Evolutionary conservation across 345 rosid species (phyloP).

Genomic region (Camelina neglecta): DNA sequence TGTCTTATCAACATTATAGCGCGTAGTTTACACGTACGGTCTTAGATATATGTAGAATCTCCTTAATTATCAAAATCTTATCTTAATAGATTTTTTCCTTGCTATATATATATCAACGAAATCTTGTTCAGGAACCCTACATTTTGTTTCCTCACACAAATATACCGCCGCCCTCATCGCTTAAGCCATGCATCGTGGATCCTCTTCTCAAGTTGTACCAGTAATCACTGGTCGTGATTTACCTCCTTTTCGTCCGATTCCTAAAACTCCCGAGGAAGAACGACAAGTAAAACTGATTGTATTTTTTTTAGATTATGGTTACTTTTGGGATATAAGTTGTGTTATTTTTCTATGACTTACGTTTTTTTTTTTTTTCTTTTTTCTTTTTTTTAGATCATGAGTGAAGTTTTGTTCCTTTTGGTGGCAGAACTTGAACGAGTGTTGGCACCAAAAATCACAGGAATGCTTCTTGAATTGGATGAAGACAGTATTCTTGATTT

Average conservation of each 20-base stretch:
- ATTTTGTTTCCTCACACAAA: background rate
- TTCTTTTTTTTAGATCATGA: background rate
- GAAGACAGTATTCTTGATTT: background rate
- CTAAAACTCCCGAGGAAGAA: background rate
- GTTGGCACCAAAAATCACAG: background rate
- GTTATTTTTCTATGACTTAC: too few species aligned
- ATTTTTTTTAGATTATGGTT: background rate
- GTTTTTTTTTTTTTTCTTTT: background rate
- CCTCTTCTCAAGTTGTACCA: too few species aligned
- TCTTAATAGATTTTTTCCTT: background rate
- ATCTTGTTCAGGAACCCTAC: background rate
- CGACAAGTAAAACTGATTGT: background rate
- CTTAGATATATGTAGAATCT: background rate
- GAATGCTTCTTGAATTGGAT: background rate
- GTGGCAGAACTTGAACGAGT: background rate
- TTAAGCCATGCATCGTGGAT: background rate
- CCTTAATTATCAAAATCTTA: background rate
- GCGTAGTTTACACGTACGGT: background rate
- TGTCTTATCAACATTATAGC: background rate
- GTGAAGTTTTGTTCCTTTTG: background rate
- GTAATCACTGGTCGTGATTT: too few species aligned
- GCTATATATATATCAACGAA: background rate
- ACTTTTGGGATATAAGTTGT: background rate
- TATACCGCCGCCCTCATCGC: background rate
- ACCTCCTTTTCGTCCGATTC: background rate